Conservation (phyloP, 257 asterid genomes). For the Gentiana straminea region DNA sequence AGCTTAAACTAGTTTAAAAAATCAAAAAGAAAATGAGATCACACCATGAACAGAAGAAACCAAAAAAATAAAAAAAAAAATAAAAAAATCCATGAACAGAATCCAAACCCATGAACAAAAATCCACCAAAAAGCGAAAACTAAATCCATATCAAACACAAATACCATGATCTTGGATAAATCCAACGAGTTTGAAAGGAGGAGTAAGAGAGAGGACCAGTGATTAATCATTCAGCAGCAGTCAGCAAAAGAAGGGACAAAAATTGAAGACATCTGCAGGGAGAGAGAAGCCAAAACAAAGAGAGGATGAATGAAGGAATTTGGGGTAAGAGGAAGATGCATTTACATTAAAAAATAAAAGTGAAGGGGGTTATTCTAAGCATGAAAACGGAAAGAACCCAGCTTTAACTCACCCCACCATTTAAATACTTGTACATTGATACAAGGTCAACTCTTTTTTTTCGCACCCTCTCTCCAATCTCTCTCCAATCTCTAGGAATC, state of each 20-base stretch:
- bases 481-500: neutral
- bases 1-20: neutral
- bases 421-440: slow-evolving; percentile 7
- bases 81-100: neutral
- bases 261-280: neutral
- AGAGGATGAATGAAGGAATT: neutral
- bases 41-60: neutral
- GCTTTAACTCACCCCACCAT: slow-evolving; percentile 1
- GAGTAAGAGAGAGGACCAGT: slow-evolving; percentile 13
- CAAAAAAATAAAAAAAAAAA: neutral
- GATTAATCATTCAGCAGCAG: slow-evolving; percentile 1
- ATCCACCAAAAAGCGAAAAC: neutral
- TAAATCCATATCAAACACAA: neutral
- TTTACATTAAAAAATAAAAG: neutral
- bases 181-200: neutral
- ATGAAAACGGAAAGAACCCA: slow-evolving; percentile 7
- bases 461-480: neutral
- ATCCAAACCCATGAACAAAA: slow-evolving; percentile 11
- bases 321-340: neutral
- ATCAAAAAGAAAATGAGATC: neutral
- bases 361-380: neutral
- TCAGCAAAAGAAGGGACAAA: slow-evolving; percentile 4
- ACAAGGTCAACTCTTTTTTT: slow-evolving; percentile 12
- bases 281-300: neutral
- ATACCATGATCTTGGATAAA: neutral